phyloP scores from a whole-genome alignment of 345 rosid genomes.

The Pugionium dolabratum region DNA sequence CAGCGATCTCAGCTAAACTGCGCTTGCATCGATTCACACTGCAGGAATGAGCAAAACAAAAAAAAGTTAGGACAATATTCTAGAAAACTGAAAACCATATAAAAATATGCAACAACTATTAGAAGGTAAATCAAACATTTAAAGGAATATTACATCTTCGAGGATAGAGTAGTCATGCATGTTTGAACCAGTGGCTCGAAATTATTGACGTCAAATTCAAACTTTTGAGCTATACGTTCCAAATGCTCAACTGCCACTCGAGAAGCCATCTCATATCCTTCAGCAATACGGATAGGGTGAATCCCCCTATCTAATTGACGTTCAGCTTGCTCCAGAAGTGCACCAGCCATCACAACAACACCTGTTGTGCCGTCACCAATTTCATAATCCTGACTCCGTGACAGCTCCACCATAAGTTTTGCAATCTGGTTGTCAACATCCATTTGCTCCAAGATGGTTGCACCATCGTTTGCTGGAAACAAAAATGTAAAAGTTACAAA shows the following conservation, averaged over 20 bases:
- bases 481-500: neutral
- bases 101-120: neutral
- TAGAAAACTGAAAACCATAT: neutral
- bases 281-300: constrained; percentile 93
- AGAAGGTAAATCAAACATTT: neutral
- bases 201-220: constrained; percentile 61
- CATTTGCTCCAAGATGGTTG: constrained; percentile 97
- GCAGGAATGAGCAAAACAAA: constrained; percentile 32
- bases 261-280: constrained; percentile 93
- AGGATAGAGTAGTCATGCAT: constrained; percentile 95
- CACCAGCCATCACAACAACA: constrained; percentile 96
- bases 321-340: constrained; percentile 95
- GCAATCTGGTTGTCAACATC: constrained; percentile 99
- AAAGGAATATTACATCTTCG: constrained; percentile 63
- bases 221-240: constrained; percentile 75
- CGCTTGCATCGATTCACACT: constrained; percentile 94
- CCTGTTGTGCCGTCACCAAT: constrained; percentile 99
- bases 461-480: constrained; percentile 88
- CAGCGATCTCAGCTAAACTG: constrained; percentile 92
- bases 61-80: neutral
- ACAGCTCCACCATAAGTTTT: constrained; percentile 87
- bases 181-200: constrained; percentile 80
- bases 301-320: constrained; percentile 82
- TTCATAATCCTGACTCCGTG: constrained; percentile 94
- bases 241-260: constrained; percentile 80